These are phyloP conservation scores for Trypanosoma grayi DNA, from an alignment of 208 protist genomes.

Conservation along the genomic window DNA sequence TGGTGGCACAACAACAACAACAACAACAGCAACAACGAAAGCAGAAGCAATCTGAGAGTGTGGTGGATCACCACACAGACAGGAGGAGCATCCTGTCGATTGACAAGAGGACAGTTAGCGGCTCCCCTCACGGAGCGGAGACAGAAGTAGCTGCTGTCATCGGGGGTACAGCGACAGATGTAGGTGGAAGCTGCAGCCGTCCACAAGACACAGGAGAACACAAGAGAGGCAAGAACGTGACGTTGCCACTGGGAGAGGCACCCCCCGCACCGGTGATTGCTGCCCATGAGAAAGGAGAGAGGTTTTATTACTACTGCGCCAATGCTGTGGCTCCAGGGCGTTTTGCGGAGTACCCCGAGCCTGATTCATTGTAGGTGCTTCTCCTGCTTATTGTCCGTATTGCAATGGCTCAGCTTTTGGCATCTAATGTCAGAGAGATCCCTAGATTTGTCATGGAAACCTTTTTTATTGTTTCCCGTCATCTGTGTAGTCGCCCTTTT, in stretches of 20 bases:
- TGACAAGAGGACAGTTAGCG: too few relatives aligned
- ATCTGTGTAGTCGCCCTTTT: not conserved
- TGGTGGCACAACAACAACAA: not conserved
- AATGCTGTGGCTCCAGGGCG: slow-evolving; percentile 35
- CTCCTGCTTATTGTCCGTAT: not conserved
- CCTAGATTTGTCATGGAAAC: too few relatives aligned
- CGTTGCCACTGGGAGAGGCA: not conserved
- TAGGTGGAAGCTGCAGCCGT: too few relatives aligned
- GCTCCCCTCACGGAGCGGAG: too few relatives aligned
- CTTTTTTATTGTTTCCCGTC: not conserved
- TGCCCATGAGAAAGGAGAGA: slow-evolving; percentile 28
- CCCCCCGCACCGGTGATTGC: slow-evolving; percentile 8
- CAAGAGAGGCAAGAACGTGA: not conserved
- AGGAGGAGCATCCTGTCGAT: too few relatives aligned
- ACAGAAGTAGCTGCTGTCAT: too few relatives aligned
- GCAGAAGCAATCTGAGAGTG: not conserved
- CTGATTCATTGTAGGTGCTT: not conserved
- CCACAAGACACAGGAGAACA: too few relatives aligned
- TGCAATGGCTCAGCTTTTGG: too few relatives aligned
- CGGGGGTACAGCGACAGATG: too few relatives aligned
- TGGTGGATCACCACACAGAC: too few relatives aligned
- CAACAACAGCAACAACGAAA: not conserved
- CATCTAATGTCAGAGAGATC: too few relatives aligned
- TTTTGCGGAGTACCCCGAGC: slow-evolving; percentile 4
- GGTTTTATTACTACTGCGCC: slow-evolving; percentile 77